Base-by-base conservation (phyloP, 305 asterid genomes). In the Solanum aculeatissimum region DNA sequence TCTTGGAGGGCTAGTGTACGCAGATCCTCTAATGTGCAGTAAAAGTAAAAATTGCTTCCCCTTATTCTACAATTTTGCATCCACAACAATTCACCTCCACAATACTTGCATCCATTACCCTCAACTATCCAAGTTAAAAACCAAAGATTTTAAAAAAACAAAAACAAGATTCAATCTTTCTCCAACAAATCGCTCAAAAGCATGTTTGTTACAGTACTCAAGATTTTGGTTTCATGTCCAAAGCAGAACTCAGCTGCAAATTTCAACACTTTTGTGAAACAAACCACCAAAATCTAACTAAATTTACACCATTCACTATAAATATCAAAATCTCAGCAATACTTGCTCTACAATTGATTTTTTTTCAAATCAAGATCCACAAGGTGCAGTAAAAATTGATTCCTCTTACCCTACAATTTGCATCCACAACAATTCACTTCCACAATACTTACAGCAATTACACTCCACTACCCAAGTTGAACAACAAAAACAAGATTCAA, bases 1-100 rank as follows among this genome's bases (percentile, higher is more conserved):
- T 58, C 16, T 21, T 1, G 15, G 32, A 58, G 32, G 3, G 0
- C n/a, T 0, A 58, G 32, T 21, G 16, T 21, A 10, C 0, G 7
- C 7, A 58, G 29, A 35, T 35, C 40, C 7, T 35, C 1, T 35
- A 35, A 35, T 35, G 19, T 62, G 40, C 9, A 14, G 21, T 27
- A 2, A 4, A 68, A 14, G 21, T 27, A 2, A 4, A 68, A 68
- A 68, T 18, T 42, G 21, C 49, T 68, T 35, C 49, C 25, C 35
- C 75, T 35, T 35, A 68, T 18, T 68, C 75, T 68, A 69, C 51
- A 35, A 38, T 69, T 69, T 47, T 19, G 77, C 27, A 38, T 38
- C 23, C 25, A 66, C 74, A 66, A 66, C 74, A 32, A 66, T 66
- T 66, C 45, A 66, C 45, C 45, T 66, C 72, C 72, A 38, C 5